Base-by-base conservation (phyloP, 2,329 filamentous ascomycete species). In the Eurotiales sp. region DNA sequence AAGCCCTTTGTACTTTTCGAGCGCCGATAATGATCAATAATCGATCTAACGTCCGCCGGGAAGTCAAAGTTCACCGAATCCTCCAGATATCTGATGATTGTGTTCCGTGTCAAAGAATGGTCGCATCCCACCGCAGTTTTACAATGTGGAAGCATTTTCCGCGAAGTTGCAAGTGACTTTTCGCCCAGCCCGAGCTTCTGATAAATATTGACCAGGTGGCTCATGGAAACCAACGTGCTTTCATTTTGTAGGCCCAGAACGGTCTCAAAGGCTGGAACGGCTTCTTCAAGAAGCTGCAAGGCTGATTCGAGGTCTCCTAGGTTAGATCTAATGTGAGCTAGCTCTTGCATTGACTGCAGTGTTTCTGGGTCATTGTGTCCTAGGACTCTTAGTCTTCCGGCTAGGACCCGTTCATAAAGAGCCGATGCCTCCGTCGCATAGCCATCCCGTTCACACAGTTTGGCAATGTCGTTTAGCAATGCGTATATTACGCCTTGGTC, bases 351-450 rank as follows among this genome's bases (percentile, higher is more conserved):
- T 42, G 59, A 64, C 34, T 50, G 59, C 21, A 66, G 51, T 1
- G 63, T 66, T n/a, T 66, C 63, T 5, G 63, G 63, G 3, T 60
- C 60, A 47, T 65, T 62, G 22, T 61, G 59, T 10, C 63, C 63
- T 2, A 65, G 56, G 1, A 55, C 61, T 49, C 62, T 64, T 34
- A 65, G 39, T 45, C 63, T 58, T 22, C 63, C 63, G 45, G 63
- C 63, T 30, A 63, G 63, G 27, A 63, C 63, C 17, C 63, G 59
- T 36, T 66, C 63, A 21, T 64, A 65, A 5, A 66, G 45, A 42
- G 61, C 63, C 3, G 63, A 56, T 42, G 63, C 63, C 55, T 65
- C 61, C 3, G 59, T 64, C n/a, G 62, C 60, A 40, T 64, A 64
- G 17, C 63, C 63, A 15, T 64, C 63, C 41, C 55, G 60, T 36